Evolutionary conservation across 2,329 filamentous ascomycete species (phyloP).

Genomic region (Sclerotinia trifoliorum): DNA sequence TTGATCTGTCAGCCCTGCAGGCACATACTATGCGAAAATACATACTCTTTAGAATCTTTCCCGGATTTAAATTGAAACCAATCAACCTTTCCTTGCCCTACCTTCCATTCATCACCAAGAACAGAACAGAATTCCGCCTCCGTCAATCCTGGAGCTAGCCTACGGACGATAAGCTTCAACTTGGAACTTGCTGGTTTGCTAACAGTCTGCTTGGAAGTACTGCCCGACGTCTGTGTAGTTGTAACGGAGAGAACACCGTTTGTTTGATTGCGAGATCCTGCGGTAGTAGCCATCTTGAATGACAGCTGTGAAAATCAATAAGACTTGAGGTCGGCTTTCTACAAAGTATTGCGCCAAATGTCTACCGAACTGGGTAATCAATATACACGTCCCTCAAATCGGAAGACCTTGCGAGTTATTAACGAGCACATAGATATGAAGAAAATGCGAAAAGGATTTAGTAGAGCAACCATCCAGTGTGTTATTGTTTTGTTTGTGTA

Average conservation of each 20-base stretch:
- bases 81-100: constrained; percentile 78
- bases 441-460: not conserved
- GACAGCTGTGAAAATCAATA: not conserved
- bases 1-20: constrained; percentile 22
- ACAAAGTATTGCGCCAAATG: not conserved
- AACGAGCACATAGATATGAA: not conserved
- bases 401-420: not conserved
- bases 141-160: constrained; percentile 83
- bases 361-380: not conserved
- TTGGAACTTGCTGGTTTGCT: constrained; percentile 53
- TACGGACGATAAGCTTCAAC: constrained; percentile 80
- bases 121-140: constrained; percentile 70
- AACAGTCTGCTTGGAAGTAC: constrained; percentile 42
- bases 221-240: constrained; percentile 46
- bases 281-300: constrained; percentile 27
- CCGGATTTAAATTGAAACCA: constrained; percentile 73
- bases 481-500: not conserved
- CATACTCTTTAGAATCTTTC: constrained; percentile 82
- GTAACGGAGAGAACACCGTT: constrained; percentile 56
- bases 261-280: constrained; percentile 40
- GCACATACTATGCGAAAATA: constrained; percentile 25
- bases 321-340: constrained; percentile 18
- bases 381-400: not conserved
- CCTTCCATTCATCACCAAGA: constrained; percentile 77
- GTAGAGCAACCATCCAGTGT: not conserved